Evolutionary conservation across 805 yeast genomes (phyloP).

Genomic region (Candida andamanensis): DNA sequence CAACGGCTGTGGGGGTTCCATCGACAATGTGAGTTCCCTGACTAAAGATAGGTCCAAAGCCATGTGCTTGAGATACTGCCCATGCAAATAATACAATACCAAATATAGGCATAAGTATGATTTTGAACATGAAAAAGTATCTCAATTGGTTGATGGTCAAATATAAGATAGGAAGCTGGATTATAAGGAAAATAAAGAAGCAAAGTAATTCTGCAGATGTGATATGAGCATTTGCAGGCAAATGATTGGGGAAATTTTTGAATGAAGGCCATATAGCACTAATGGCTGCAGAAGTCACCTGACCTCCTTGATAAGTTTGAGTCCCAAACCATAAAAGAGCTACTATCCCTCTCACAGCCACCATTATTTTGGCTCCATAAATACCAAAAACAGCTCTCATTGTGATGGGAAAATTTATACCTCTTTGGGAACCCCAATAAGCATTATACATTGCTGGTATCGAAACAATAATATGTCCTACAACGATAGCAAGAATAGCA

Average conservation of each 20-base stretch:
- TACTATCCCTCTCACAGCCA: constrained; percentile 29
- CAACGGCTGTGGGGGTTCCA: constrained; percentile 11
- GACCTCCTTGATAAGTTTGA: constrained; percentile 31
- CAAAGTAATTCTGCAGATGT: constrained; percentile 11
- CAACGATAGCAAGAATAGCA: constrained; percentile 15
- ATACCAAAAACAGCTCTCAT: constrained; percentile 33
- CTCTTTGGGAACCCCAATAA: constrained; percentile 25
- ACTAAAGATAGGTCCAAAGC: constrained; percentile 17
- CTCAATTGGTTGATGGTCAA: constrained; percentile 28
- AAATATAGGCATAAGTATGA: constrained; percentile 21
- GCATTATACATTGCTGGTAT: constrained; percentile 14
- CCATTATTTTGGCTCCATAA: constrained; percentile 26
- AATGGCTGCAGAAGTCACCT: constrained; percentile 26
- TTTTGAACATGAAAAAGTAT: constrained; percentile 16
- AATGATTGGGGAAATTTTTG: constrained; percentile 12
- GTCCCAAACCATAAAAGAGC: constrained; percentile 36
- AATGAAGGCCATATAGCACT: constrained; percentile 13
- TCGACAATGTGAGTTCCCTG: constrained; percentile 4
- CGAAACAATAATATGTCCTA: constrained; percentile 19
- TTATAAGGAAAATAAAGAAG: constrained; percentile 7
- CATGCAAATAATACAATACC: constrained; percentile 28
- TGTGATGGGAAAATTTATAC: constrained; percentile 33
- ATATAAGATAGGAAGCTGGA: constrained; percentile 16
- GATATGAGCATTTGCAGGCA: constrained; percentile 15
- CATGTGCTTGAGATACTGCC: constrained; percentile 21